Base-by-base conservation (phyloP, 768 basidiomycete genomes). In the Kwoniella shandongensis region DNA sequence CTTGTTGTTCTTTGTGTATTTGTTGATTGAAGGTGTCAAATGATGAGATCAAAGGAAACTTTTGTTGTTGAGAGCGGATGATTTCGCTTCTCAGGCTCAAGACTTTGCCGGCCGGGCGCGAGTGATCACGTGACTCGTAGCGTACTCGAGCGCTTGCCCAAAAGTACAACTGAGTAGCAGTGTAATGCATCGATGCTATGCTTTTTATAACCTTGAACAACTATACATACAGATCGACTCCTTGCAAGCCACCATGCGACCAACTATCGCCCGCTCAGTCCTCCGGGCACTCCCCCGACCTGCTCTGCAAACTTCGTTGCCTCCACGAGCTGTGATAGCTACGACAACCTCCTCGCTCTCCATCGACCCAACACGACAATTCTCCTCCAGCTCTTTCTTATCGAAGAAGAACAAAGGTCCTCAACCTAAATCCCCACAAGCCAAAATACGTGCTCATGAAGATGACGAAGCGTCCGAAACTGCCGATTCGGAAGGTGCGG, bases 321-420 rank as follows among this genome's bases (percentile, higher is more conserved):
- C 47, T n/a, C 2, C 32, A 39, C 55, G 22, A 41, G 29, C 40
- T 1, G 15, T 40, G 1, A 12, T 44, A 13, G 4, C 27, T 18
- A 6, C 47, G 20, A 13, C 47, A 35, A 26, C 48, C 12, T 32
- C 54, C 12, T 15, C 41, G 30, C 40, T 17, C 7, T 18, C 7
- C 7, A 46, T 17, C 17, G 30, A 25, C n/a, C n/a, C n/a, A n/a
- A n/a, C n/a, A n/a, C 55, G 59, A 27, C 38, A 49, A 30, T 64
- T 67, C 51, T 32, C 59, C 40, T 51, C 63, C 18, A 49, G 55
- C 20, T 26, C 53, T 1, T n/a, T 45, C 25, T 4, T 23, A 1
- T 29, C 51, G 17, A 71, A 71, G 50, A 71, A 71, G 50, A 49
- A 57, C 48, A 65, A 64, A 29, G 54, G 41, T 29, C 44, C 44